Percentiles rank a stretch among this genome's conserved stretches.
Conservation (phyloP, 2,329 filamentous ascomycete genomes). For the Fusarium sp. region DNA sequence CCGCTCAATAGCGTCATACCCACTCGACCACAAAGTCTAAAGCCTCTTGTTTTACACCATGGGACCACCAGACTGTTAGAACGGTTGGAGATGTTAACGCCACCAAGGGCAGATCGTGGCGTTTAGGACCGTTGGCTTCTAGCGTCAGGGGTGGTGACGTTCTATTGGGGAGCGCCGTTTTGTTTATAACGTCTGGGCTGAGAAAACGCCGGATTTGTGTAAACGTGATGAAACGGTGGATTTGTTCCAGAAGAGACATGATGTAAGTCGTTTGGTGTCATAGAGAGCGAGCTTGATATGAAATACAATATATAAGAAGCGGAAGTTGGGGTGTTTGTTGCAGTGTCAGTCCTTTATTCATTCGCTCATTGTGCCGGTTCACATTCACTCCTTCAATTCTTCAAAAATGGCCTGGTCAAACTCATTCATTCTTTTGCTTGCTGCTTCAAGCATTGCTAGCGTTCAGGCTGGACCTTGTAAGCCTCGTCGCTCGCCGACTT, state of each 20-base stretch:
- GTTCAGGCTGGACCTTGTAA: conserved; percentile 24
- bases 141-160: conserved; percentile 23
- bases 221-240: conserved; percentile 1
- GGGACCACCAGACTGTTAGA: background rate
- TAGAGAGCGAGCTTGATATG: background rate
- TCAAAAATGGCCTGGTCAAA: conserved; percentile 26
- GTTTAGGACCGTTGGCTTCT: conserved; percentile 19
- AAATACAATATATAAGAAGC: background rate
- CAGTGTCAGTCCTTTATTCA: background rate
- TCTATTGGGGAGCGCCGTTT: conserved; percentile 13
- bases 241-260: conserved; percentile 18
- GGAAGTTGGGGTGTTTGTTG: background rate
- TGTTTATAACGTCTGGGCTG: conserved; percentile 11
- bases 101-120: conserved; percentile 29
- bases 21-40: background rate
- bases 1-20: background rate
- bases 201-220: conserved; percentile 23
- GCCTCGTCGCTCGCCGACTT: conserved; percentile 23
- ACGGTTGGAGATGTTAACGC: conserved; percentile 24
- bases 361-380: conserved; percentile 9
- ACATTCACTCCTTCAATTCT: conserved; percentile 11
- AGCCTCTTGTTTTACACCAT: conserved; percentile 1
- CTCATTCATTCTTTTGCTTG: conserved; percentile 28
- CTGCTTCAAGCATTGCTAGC: conserved; percentile 1
- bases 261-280: background rate